These are phyloP conservation scores for Metarhizium sp. DNA, from an alignment of 2,329 filamentous ascomycete species.

Conservation along the genomic window DNA sequence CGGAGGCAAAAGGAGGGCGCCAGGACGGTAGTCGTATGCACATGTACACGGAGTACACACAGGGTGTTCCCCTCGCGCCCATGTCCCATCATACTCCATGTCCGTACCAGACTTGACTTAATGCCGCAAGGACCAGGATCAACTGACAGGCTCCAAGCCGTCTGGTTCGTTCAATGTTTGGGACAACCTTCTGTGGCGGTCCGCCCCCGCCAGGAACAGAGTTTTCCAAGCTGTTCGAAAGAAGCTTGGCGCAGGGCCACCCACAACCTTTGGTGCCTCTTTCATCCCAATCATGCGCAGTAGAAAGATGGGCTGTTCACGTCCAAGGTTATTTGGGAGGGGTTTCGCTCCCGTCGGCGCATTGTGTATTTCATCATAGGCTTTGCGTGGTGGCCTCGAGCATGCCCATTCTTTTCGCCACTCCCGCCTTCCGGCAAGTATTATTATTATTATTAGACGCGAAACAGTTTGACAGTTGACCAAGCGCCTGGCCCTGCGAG, in stretches of 20 bases:
- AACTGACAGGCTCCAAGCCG: not conserved
- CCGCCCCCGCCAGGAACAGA: slow-evolving; percentile 7
- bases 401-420: not conserved
- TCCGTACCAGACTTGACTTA: not conserved
- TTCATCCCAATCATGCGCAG: too few species aligned
- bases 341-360: not conserved
- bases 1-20: too few species aligned
- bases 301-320: not conserved
- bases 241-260: not conserved
- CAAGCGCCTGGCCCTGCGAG: too few species aligned
- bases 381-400: not conserved
- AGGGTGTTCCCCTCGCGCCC: too few species aligned
- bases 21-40: too few species aligned
- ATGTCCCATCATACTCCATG: too few species aligned
- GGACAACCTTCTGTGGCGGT: slow-evolving; percentile 1
- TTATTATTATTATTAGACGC: too few species aligned
- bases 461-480: too few species aligned
- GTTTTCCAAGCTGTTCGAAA: slow-evolving; percentile 1
- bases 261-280: too few species aligned
- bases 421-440: not conserved
- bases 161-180: not conserved
- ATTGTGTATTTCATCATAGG: not conserved
- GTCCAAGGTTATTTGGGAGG: not conserved
- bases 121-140: not conserved
- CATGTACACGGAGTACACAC: too few species aligned